Evolutionary conservation across 2,329 filamentous ascomycete genomes (phyloP), one percentile per base, ranked within the genome.

Genomic region (Xylaria sp.): DNA sequence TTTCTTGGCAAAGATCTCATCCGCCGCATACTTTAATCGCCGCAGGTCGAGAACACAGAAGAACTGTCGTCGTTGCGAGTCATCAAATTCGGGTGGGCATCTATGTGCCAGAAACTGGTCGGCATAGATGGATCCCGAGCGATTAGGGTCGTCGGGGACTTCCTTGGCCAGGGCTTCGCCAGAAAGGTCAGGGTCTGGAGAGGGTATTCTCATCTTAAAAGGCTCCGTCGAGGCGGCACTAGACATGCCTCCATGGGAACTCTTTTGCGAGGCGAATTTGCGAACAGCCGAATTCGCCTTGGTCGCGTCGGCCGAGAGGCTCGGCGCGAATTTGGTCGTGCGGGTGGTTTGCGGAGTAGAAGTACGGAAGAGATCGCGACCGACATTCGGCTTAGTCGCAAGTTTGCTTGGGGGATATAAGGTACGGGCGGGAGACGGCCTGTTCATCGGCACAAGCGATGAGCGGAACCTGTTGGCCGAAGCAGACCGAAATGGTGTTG

Each of bases 11-110:
- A 85, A 86, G 16, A 86, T 82, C 62, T 85, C 82, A 61, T 85
- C 78, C 22, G 83, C 82, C 5, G 82, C 79, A 63, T 84, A 84
- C 69, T 86, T 86, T 42, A 86, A 74, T 58, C 83, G 78, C 55
- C 83, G 80, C 52, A 86, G 72, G 63, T 86, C 83, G 60, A 86
- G 80, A 57, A 86, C 80, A 65, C 82, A 85, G 62, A 85, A 85
- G 65, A 85, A 85, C 71, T 85, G 83, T 52, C 82, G 79, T 44
- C 81, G 77, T 68, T 85, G 82, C 48, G 82, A 74, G 46, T 85
- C 83, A 58, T 82, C 80, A 57, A 85, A 78, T 40, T 82, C 78
- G 21, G 77, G 70, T 2, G 83, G 83, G 61, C 82, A 84, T 26
- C 83, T 77, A 54, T 85, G 78, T 1, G 76, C 74, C 38, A 86